A percentile compares a stretch with the other conserved stretches of the same genome.
phyloP scores from a whole-genome alignment of 257 asterid species.

The Nicotiana tabacum region DNA sequence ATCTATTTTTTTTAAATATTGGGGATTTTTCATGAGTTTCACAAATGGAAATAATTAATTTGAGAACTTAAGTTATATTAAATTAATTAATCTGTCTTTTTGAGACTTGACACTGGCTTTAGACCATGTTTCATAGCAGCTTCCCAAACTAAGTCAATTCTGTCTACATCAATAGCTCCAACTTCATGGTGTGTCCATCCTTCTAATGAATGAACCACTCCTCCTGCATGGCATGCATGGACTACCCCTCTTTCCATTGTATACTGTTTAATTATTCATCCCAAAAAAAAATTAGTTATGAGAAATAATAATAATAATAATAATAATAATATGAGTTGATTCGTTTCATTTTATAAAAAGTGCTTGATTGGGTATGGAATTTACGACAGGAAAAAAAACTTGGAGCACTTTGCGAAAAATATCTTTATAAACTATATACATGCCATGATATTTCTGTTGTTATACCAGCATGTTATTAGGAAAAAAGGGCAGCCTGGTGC shows the following conservation, averaged over 20 bases:
- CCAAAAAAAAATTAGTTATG: too few relatives aligned
- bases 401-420: too few relatives aligned
- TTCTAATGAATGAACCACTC: constrained; percentile 55
- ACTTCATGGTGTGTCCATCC: constrained; percentile 77
- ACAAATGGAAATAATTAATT: neutral
- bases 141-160: constrained; percentile 61
- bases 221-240: constrained; percentile 83
- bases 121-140: constrained; percentile 67
- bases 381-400: too few relatives aligned
- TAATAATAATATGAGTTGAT: too few relatives aligned
- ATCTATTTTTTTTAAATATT: neutral
- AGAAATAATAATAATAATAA: too few relatives aligned
- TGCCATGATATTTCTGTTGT: too few relatives aligned
- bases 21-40: neutral
- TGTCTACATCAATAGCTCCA: constrained; percentile 58
- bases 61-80: neutral
- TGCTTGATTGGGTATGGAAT: too few relatives aligned
- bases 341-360: too few relatives aligned
- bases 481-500: too few relatives aligned
- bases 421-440: too few relatives aligned
- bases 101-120: constrained; percentile 35
- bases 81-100: neutral
- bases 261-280: too few relatives aligned
- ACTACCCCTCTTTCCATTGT: constrained; percentile 94
- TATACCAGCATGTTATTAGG: too few relatives aligned